These are phyloP conservation scores for Ceratorhiza oryzae-sativae DNA, from an alignment of 1,284 basidiomycete genomes.

Conservation along the genomic window DNA sequence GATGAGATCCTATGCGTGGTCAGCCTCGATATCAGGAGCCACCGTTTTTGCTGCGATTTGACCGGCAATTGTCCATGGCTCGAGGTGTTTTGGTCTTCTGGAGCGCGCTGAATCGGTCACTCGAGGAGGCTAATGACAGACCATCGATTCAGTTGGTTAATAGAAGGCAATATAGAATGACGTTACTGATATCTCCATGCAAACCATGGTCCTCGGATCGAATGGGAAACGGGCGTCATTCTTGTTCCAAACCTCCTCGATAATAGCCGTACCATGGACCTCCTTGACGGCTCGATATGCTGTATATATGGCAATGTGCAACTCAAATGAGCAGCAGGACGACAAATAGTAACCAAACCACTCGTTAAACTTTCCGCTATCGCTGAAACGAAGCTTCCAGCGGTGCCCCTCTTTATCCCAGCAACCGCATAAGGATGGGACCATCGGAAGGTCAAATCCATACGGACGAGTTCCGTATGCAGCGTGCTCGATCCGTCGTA, in stretches of 20 bases:
- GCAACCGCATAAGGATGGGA: constrained; percentile 13
- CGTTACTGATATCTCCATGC: background rate
- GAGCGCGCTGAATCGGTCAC: background rate
- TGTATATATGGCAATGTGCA: constrained; percentile 16
- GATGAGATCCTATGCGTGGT: no score
- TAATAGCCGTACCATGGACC: constrained; percentile 9
- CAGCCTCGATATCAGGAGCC: no score
- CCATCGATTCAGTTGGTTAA: background rate
- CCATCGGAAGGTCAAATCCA: constrained; percentile 5
- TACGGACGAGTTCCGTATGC: background rate
- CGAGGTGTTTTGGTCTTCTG: background rate
- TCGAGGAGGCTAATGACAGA: background rate
- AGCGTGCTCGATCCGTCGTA: background rate
- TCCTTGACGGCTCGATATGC: background rate
- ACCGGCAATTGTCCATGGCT: background rate
- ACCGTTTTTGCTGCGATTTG: background rate
- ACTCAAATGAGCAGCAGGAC: constrained; percentile 4
- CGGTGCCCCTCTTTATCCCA: background rate
- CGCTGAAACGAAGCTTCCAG: background rate
- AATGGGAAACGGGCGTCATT: background rate
- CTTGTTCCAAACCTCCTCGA: constrained; percentile 15
- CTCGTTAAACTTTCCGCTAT: background rate
- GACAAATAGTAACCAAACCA: background rate
- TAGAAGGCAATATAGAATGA: background rate
- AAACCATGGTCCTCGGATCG: constrained; percentile 1